These are phyloP conservation scores for Astrocystis sublimbata DNA, from an alignment of 495 filamentous ascomycete genomes.

Conservation along the genomic window DNA sequence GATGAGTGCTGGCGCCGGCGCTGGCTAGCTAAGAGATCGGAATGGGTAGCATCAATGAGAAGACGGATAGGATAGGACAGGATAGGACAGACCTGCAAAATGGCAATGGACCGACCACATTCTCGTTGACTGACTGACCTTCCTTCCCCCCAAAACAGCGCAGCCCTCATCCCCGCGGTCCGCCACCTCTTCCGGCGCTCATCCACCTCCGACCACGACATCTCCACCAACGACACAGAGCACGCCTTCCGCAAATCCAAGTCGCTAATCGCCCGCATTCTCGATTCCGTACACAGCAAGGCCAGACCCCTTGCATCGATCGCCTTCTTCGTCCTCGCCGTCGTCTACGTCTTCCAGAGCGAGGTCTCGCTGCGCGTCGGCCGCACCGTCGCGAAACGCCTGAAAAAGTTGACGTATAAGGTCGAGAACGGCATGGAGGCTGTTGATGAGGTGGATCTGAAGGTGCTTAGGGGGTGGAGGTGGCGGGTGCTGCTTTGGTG, in stretches of 20 bases:
- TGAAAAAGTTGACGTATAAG: constrained; percentile 43
- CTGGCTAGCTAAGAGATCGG: too few species aligned
- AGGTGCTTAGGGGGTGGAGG: constrained; percentile 45
- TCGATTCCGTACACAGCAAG: constrained; percentile 36
- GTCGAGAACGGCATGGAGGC: constrained; percentile 44
- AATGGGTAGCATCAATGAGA: too few species aligned
- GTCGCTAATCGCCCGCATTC: constrained; percentile 42
- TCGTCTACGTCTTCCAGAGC: constrained; percentile 49
- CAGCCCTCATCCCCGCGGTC: constrained; percentile 45
- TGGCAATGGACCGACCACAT: background rate
- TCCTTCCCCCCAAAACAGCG: too few species aligned
- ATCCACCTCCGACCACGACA: constrained; percentile 26
- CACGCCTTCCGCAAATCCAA: constrained; percentile 48
- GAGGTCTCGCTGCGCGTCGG: constrained; percentile 49
- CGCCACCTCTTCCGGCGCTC: constrained; percentile 42
- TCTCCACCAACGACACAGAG: constrained; percentile 44
- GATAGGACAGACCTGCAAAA: too few species aligned
- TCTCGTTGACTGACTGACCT: too few species aligned
- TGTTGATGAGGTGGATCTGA: constrained; percentile 42
- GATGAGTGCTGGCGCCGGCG: too few species aligned
- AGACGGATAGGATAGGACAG: too few species aligned
- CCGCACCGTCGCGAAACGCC: constrained; percentile 38
- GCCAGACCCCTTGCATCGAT: constrained; percentile 42
- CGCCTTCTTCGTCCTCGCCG: constrained; percentile 49
- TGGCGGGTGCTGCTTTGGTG: constrained; percentile 49